Base-by-base conservation (phyloP, 1,284 basidiomycete genomes). In the Pseudozyma sp. region DNA sequence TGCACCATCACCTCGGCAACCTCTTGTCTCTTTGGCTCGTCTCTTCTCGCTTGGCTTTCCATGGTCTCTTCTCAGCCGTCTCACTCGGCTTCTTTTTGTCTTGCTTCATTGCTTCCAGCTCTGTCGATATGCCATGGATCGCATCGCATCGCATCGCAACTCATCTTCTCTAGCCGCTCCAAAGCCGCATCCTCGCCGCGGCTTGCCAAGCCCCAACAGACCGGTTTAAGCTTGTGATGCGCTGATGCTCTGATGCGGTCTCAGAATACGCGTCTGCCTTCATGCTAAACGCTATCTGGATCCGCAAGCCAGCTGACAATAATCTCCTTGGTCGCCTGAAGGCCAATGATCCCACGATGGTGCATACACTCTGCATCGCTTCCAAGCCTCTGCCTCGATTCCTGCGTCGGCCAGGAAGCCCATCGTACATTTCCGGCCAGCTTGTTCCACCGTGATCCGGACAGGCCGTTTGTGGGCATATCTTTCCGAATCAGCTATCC, bases 161-260 rank as follows among this genome's bases (percentile, higher is more conserved):
- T 50, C 31, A 18, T 36, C 14, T 36, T 13, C 16, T 31, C 35
- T 42, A 31, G 35, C 31, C 42, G 49, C 57, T 45, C 45, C 57
- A 25, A 44, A 38, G 58, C 58, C 58, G 58, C 58, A 25, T 8
- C 6, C 12, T 48, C 16, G 42, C 52, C 59, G 59, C 59, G 43
- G 48, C 31, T 51, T 51, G 59, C 53, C 52, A 62, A 62, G 59
- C 53, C 18, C 25, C 59, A 55, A 43, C 45, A 49, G 39, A 61
- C 13, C 52, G 47, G 59, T 55, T 38, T 54, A 45, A 61, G 36
- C 19, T 31, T 31, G 25, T 31, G 25, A 31, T 31, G 25, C 25
- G 25, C 25, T 31, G 25, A 31, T 31, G 25, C 25, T 48, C 5
- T 13, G 49, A 59, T 38, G 57, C 49, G 13, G 50, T 13, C n/a